Conservation (phyloP, 192 early-diverging fungal genomes). For the Paraglomus brasilianum region DNA sequence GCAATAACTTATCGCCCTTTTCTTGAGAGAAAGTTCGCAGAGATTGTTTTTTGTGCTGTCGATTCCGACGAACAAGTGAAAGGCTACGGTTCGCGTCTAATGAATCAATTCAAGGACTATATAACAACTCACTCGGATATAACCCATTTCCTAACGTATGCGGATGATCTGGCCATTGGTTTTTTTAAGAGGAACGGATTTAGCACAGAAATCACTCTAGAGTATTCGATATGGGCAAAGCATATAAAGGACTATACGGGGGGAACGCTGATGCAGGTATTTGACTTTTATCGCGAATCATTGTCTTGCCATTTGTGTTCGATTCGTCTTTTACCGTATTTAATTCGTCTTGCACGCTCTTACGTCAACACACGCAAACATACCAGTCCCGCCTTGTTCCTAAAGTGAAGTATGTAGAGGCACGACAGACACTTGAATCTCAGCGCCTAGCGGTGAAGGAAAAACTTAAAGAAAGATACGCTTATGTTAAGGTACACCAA, state of each 20-base stretch:
- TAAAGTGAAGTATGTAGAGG: conserved; percentile 83
- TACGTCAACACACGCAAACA: background rate
- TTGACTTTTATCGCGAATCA: background rate
- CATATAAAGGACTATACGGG: conserved; percentile 99
- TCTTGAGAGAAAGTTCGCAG: conserved; percentile 83
- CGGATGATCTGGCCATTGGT: conserved; percentile 98
- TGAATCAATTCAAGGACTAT: conserved; percentile 96
- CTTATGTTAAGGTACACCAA: conserved; percentile 75
- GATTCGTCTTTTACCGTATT: conserved; percentile 26
- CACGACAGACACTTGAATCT: conserved; percentile 65
- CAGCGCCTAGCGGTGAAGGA: conserved; percentile 83
- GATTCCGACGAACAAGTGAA: conserved; percentile 88
- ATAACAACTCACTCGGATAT: conserved; percentile 71
- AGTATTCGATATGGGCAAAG: conserved; percentile 91
- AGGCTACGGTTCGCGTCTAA: conserved; percentile 95
- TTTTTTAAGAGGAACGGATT: conserved; percentile 99
- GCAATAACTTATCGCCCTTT: conserved; percentile 97
- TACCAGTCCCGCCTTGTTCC: conserved; percentile 85
- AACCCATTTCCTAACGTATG: conserved; percentile 93
- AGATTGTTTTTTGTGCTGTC: conserved; percentile 99
- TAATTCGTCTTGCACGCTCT: background rate
- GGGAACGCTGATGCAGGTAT: conserved; percentile 92
- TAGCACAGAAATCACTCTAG: conserved; percentile 94
- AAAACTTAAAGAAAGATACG: conserved; percentile 75
- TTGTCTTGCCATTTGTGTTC: conserved; percentile 15